Conservation (phyloP, 1,139 yeast genomes). For the Kodamaea suecica region DNA sequence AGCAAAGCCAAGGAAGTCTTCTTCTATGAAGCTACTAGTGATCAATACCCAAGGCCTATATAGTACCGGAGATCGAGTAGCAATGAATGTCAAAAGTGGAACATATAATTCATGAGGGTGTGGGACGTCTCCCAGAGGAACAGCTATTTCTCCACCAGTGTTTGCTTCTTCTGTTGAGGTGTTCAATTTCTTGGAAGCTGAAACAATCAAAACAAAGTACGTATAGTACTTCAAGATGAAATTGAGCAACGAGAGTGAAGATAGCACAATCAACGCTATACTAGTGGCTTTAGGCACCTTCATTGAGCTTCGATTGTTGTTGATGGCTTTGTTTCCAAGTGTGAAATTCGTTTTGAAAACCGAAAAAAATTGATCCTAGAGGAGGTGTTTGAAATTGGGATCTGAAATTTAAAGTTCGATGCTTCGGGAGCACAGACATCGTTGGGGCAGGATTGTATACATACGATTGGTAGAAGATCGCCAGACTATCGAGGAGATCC, state of each 20-base stretch:
- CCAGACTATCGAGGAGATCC: too few species aligned
- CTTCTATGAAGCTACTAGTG: slow-evolving; percentile 36
- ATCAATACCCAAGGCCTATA: slow-evolving; percentile 39
- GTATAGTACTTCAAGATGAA: slow-evolving; percentile 21
- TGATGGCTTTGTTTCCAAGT: too few species aligned
- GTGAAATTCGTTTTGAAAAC: too few species aligned
- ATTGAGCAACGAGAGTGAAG: slow-evolving; percentile 21
- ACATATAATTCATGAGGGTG: slow-evolving; percentile 43
- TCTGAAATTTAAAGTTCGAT: too few species aligned
- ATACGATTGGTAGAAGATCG: too few species aligned
- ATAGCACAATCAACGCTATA: slow-evolving; percentile 32
- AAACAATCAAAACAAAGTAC: slow-evolving; percentile 25
- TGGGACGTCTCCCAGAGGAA: slow-evolving; percentile 19
- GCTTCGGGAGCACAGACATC: too few species aligned
- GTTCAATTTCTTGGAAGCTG: slow-evolving; percentile 27
- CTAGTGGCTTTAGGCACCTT: slow-evolving; percentile 38
- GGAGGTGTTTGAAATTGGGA: too few species aligned
- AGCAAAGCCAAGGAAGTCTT: slow-evolving; percentile 28
- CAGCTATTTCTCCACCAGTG: slow-evolving; percentile 1
- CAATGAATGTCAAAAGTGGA: slow-evolving; percentile 40
- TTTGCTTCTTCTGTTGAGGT: slow-evolving; percentile 26
- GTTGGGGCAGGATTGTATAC: too few species aligned
- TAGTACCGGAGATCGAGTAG: slow-evolving; percentile 35
- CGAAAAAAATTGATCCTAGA: too few species aligned
- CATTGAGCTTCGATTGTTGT: slow-evolving; percentile 17